A percentile compares a stretch with the other conserved stretches of the same genome.
Evolutionary conservation across 805 yeast genomes (phyloP).

Genomic region (Candida glaebosa): DNA sequence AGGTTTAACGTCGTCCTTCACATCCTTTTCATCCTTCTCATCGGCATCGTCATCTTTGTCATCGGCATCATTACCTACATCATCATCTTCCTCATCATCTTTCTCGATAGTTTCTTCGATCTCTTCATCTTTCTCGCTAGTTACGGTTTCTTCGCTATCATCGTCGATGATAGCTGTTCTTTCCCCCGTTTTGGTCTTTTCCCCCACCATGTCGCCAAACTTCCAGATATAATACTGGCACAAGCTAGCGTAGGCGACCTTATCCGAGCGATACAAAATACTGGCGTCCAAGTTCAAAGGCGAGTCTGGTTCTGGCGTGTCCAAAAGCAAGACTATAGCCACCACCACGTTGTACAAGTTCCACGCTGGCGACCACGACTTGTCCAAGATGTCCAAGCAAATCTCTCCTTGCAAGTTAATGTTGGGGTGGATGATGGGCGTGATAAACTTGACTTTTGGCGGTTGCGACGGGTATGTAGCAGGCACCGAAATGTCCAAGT

Average conservation of each 20-base stretch:
- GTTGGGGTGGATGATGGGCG: conserved; percentile 42
- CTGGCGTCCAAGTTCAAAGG: conserved; percentile 73
- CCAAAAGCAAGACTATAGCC: conserved; percentile 55
- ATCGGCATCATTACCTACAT: no score
- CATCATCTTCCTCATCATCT: no score
- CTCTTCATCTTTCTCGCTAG: no score
- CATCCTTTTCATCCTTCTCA: no score
- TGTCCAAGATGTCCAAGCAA: conserved; percentile 62
- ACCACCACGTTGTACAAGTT: conserved; percentile 50
- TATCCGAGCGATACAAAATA: conserved; percentile 47
- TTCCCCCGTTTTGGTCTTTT: not conserved
- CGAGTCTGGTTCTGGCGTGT: conserved; percentile 67
- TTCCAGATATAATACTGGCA: conserved; percentile 42
- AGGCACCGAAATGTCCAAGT: conserved; percentile 44
- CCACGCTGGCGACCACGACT: conserved; percentile 76
- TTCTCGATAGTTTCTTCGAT: no score
- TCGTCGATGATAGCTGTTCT: no score
- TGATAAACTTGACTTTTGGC: conserved; percentile 49
- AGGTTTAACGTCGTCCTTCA: no score
- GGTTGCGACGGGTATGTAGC: conserved; percentile 55
- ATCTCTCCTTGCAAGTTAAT: conserved; percentile 57
- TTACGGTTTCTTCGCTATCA: no score
- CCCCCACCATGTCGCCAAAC: conserved; percentile 10
- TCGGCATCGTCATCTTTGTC: no score
- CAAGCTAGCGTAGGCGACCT: conserved; percentile 34